A percentile compares a stretch with the other conserved stretches of the same genome.
These are phyloP conservation scores for Cercospora janseana DNA, from an alignment of 2,329 filamentous ascomycete genomes.

Conservation along the genomic window DNA sequence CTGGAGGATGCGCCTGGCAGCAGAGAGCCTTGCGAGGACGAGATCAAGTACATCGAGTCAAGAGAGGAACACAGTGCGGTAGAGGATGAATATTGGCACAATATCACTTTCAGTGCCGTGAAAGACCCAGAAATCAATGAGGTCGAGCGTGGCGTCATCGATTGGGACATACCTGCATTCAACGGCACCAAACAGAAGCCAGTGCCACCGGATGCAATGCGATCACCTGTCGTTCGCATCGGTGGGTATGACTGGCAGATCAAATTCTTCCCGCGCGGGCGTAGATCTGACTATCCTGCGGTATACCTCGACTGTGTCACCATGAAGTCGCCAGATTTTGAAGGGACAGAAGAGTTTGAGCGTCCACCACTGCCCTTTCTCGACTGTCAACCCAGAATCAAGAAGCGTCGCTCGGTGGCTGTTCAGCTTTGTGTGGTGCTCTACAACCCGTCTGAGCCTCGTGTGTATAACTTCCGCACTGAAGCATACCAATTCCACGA, in stretches of 20 bases:
- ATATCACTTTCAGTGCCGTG: constrained; percentile 54
- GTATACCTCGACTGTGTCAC: constrained; percentile 62
- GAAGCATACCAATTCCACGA: constrained; percentile 60
- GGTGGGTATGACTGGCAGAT: constrained; percentile 64
- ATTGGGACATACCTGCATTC: constrained; percentile 59
- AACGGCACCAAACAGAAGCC: constrained; percentile 61
- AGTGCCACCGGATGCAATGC: constrained; percentile 58
- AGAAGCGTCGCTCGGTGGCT: constrained; percentile 48
- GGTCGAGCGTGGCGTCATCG: constrained; percentile 54
- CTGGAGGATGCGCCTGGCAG: constrained; percentile 33
- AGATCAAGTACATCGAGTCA: constrained; percentile 57
- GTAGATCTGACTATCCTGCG: constrained; percentile 57
- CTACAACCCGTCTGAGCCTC: constrained; percentile 63
- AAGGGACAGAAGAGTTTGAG: constrained; percentile 30
- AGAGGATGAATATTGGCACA: constrained; percentile 60
- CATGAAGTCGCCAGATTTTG: constrained; percentile 36
- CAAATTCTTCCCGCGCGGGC: constrained; percentile 63
- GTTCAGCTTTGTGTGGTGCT: constrained; percentile 61
- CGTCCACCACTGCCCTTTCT: constrained; percentile 34
- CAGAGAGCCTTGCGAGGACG: constrained; percentile 50
- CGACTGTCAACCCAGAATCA: constrained; percentile 29
- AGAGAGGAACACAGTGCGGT: constrained; percentile 54
- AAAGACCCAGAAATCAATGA: constrained; percentile 59
- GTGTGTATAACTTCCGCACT: constrained; percentile 56
- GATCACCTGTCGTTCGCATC: constrained; percentile 55